Conservation (phyloP, 108 stramenopile genomes). For the Fragilariopsis cylindrus region DNA sequence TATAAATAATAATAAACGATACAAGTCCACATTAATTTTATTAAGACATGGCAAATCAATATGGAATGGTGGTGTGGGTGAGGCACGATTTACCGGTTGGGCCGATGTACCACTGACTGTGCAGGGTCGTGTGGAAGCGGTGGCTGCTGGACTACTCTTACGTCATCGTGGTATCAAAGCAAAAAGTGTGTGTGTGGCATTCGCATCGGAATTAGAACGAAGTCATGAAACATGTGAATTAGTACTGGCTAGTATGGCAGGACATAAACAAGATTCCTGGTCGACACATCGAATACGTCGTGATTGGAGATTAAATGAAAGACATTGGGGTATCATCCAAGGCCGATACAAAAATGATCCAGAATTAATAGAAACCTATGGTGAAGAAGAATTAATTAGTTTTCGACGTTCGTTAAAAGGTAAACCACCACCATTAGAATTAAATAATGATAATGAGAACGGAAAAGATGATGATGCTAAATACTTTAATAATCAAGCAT, state of each 20-base stretch:
- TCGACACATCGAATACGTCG: conserved; percentile 41
- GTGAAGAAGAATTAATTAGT: conserved; percentile 62
- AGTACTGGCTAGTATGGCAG: conserved; percentile 59
- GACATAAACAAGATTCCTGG: conserved; percentile 39
- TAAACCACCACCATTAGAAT: conserved; percentile 24
- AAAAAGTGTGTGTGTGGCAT: conserved; percentile 52
- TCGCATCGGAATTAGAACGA: conserved; percentile 75
- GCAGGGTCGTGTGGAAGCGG: conserved; percentile 86
- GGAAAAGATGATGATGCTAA: conserved; percentile 4
- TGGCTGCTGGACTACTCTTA: conserved; percentile 59
- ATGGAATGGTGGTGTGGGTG: conserved; percentile 75
- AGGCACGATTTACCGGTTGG: conserved; percentile 89
- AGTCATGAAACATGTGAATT: conserved; percentile 68
- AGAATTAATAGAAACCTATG: conserved; percentile 54
- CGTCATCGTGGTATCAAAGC: conserved; percentile 52
- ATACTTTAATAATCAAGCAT: conserved; percentile 48
- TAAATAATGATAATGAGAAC: no score
- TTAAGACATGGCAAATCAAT: conserved; percentile 85
- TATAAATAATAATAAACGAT: not conserved
- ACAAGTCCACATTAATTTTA: conserved; percentile 52
- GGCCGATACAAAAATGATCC: conserved; percentile 80
- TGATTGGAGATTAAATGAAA: conserved; percentile 84
- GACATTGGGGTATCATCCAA: conserved; percentile 86
- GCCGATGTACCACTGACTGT: conserved; percentile 83
- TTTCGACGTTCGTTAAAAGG: conserved; percentile 67